Base-by-base conservation (phyloP, 2,329 filamentous ascomycete genomes). In the Penicillium verrucosum region DNA sequence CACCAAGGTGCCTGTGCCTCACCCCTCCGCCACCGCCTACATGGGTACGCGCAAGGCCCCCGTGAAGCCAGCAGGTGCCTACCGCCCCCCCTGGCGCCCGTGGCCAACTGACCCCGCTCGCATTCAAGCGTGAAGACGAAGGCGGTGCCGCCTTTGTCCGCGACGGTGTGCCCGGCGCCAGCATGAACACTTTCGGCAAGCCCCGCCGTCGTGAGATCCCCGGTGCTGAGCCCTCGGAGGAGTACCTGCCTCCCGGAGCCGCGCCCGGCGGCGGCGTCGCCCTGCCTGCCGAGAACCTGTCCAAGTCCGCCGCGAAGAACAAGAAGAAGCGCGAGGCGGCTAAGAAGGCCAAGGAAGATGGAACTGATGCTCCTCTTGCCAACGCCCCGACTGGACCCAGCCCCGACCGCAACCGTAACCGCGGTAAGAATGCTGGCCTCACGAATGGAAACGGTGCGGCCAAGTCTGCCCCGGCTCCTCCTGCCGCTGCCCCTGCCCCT, bases 241-340 rank as follows among this genome's bases (percentile, higher is more conserved):
- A 85, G 27, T 79, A 82, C 23, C 76, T 86, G 44, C 83, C 86
- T 45, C 85, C 89, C n/a, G 85, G 88, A 61, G 87, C 89, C 43
- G 83, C 83, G 51, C 85, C 87, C 45, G 85, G 85, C 51, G 85
- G 85, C 23, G 85, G 85, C 42, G 85, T 86, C 41, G 84, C 83
- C 60, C 81, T 89, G 44, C 85, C 87, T 27, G 82, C 83, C 5
- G 89, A 90, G 65, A 87, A 83, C 65, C 74, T 94, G 60, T 92
- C 89, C 60, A 95, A 94, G 78, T 85, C 89, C 52, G 92, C 89
- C 12, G 80, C 90, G 66, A 97, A 97, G 83, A 97, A 97, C 78
- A 97, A 97, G 85, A 97, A 97, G 85, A 97, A 97, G 84, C 85
- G 94, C 44, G 88, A 90, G 65, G 90, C 90, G 64, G 97, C 95